A percentile compares a stretch with the other conserved stretches of the same genome.
phyloP scores from a whole-genome alignment of 306 rosid species.

The Acacia melanoxylon region DNA sequence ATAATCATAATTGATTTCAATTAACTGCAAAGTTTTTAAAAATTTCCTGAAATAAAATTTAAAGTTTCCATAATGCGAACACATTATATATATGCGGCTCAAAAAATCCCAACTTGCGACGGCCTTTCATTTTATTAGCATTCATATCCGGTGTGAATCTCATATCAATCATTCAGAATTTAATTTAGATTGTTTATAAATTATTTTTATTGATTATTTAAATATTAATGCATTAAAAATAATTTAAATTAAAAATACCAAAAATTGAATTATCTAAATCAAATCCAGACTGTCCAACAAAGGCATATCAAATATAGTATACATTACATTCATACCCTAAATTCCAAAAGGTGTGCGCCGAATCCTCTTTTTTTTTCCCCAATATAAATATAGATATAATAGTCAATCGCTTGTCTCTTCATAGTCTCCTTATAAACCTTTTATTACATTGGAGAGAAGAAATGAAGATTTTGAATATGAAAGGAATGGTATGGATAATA shows the following conservation, averaged over 20 bases:
- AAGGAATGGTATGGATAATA: neutral
- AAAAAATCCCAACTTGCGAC: neutral
- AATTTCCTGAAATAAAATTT: neutral
- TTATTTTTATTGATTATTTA: too few relatives aligned
- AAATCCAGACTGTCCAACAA: neutral
- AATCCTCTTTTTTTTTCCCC: neutral
- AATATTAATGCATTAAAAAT: too few relatives aligned
- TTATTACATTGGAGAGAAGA: neutral
- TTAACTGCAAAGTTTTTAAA: neutral
- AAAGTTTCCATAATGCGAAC: neutral
- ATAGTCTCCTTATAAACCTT: neutral
- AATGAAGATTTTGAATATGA: constrained; percentile 28
- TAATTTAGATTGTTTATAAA: neutral
- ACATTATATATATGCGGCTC: neutral
- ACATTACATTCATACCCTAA: neutral
- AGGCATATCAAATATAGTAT: neutral
- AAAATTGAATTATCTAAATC: neutral
- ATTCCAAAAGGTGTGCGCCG: neutral
- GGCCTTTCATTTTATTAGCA: neutral
- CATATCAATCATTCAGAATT: neutral
- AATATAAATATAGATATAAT: too few relatives aligned
- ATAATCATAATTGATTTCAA: neutral
- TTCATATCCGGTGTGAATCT: neutral
- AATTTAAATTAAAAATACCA: too few relatives aligned
- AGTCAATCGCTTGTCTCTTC: neutral